These are phyloP conservation scores for Eimeria falciformis DNA, from an alignment of 169 alveolate genomes.

Conservation along the genomic window DNA sequence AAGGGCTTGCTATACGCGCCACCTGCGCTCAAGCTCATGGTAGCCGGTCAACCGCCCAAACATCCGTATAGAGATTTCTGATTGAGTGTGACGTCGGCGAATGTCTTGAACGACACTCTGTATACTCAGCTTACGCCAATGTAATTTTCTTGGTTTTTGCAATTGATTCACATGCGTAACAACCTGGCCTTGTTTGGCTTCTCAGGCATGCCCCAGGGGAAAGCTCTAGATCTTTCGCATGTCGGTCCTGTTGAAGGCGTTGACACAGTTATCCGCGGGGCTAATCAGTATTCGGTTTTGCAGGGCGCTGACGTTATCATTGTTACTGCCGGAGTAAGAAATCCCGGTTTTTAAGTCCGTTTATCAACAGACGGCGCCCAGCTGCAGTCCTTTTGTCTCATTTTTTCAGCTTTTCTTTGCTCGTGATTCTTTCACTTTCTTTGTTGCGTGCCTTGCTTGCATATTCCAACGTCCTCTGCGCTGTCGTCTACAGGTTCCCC, in stretches of 20 bases:
- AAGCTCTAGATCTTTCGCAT: slow-evolving; percentile 87
- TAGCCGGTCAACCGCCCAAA: too few species aligned
- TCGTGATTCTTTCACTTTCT: neutral
- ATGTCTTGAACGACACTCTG: neutral
- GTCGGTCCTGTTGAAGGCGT: slow-evolving; percentile 84
- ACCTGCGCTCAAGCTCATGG: too few species aligned
- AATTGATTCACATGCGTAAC: neutral
- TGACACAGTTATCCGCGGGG: slow-evolving; percentile 82
- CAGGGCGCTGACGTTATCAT: slow-evolving; percentile 89
- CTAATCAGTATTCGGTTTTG: slow-evolving; percentile 82
- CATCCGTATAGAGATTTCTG: too few species aligned
- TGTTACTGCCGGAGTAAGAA: slow-evolving; percentile 89
- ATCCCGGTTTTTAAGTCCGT: neutral
- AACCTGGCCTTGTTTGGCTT: neutral
- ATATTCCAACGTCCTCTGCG: neutral
- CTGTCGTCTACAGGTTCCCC: slow-evolving; percentile 83
- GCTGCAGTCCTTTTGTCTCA: neutral
- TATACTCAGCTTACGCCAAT: neutral
- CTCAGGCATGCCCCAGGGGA: slow-evolving; percentile 87
- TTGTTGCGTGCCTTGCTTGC: neutral
- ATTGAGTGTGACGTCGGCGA: too few species aligned
- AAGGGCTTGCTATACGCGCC: too few species aligned
- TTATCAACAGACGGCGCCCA: neutral
- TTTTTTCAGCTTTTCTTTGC: neutral
- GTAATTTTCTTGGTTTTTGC: neutral